Conservation (phyloP, 2,329 filamentous ascomycete species). For the Xylogone sp. region DNA sequence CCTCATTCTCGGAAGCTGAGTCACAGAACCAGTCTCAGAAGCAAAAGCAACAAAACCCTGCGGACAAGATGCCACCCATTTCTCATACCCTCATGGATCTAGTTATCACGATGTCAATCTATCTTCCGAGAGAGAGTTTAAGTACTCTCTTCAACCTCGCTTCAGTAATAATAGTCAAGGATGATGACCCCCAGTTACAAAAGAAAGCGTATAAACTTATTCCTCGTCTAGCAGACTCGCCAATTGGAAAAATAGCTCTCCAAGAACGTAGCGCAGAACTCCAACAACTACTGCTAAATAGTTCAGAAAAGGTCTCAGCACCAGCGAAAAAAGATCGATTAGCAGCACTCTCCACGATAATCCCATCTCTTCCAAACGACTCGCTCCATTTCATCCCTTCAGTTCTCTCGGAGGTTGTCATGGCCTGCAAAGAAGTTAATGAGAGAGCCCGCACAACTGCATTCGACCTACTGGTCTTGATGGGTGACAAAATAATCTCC, state of each 20-base stretch:
- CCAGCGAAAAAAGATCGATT: slow-evolving; percentile 85
- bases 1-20: slow-evolving; percentile 57
- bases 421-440: slow-evolving; percentile 96
- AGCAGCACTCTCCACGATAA: slow-evolving; percentile 73
- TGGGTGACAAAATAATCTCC: slow-evolving; percentile 73
- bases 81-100: slow-evolving; percentile 95
- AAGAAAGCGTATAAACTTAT: slow-evolving; percentile 99
- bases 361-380: slow-evolving; percentile 71
- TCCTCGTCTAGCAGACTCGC: slow-evolving; percentile 79
- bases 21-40: slow-evolving; percentile 61
- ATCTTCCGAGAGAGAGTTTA: slow-evolving; percentile 85
- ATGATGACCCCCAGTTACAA: slow-evolving; percentile 85
- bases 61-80: slow-evolving; percentile 81
- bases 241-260: slow-evolving; percentile 72
- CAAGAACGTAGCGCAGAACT: slow-evolving; percentile 72
- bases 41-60: slow-evolving; percentile 53
- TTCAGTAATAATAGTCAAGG: slow-evolving; percentile 73
- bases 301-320: slow-evolving; percentile 78
- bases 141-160: slow-evolving; percentile 82
- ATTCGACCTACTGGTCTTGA: slow-evolving; percentile 84
- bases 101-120: slow-evolving; percentile 92
- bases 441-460: slow-evolving; percentile 87
- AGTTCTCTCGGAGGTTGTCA: slow-evolving; percentile 88
- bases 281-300: slow-evolving; percentile 74
- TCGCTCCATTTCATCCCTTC: slow-evolving; percentile 92